Conservation (phyloP, 805 yeast species). For the Candida glaebosa region DNA sequence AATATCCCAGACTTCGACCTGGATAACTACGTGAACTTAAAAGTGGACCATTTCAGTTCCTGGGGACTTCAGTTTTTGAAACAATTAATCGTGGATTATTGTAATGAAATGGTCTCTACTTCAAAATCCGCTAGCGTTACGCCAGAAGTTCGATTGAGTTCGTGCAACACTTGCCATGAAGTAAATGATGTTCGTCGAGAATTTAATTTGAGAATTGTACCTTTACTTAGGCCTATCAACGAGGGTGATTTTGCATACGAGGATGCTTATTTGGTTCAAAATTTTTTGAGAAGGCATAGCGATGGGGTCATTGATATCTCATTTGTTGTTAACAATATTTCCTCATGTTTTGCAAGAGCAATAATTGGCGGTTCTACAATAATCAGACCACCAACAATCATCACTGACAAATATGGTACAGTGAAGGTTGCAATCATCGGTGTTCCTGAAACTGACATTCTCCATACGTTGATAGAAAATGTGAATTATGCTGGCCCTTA, state of each 20-base stretch:
- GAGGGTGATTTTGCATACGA: constrained; percentile 10
- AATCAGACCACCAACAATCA: constrained; percentile 20
- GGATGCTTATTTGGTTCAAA: constrained; percentile 16
- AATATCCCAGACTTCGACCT: background rate
- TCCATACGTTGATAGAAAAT: constrained; percentile 64
- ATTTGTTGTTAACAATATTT: constrained; percentile 55
- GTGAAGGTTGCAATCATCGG: constrained; percentile 47
- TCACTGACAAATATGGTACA: constrained; percentile 47
- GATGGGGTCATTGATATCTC: constrained; percentile 80
- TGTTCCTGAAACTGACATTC: constrained; percentile 53
- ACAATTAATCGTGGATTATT: background rate
- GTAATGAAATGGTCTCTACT: background rate
- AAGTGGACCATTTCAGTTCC: background rate
- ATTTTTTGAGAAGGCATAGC: constrained; percentile 50
- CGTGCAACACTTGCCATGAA: background rate
- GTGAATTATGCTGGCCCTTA: constrained; percentile 39
- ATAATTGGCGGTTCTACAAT: constrained; percentile 49
- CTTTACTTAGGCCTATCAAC: background rate
- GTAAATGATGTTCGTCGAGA: background rate
- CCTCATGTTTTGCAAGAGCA: constrained; percentile 43
- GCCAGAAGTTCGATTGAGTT: background rate
- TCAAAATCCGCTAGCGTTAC: background rate
- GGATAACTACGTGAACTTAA: background rate
- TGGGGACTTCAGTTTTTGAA: background rate
- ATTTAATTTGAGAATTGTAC: background rate